Evolutionary conservation across 2,329 filamentous ascomycete species (phyloP).

Genomic region (Salinomyces thailandicus): DNA sequence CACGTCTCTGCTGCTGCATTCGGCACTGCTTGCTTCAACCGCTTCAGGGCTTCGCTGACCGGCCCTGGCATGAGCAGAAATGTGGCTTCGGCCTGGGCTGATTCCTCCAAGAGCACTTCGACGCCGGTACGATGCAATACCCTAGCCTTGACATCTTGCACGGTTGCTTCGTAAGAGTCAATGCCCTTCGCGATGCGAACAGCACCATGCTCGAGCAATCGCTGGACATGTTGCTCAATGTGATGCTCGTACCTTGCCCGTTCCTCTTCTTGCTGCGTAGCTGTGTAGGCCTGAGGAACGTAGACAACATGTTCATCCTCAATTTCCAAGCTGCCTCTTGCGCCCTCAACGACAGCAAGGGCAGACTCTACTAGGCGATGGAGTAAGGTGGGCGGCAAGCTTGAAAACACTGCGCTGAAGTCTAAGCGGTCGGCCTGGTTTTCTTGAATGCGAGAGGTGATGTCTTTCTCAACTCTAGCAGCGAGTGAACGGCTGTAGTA

Average conservation of each 20-base stretch:
- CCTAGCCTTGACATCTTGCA: no score
- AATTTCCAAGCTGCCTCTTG: neutral
- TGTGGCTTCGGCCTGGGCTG: no score
- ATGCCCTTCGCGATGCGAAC: neutral
- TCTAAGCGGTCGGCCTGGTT: slow-evolving; percentile 1
- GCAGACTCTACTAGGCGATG: slow-evolving; percentile 2
- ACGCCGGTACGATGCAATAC: no score
- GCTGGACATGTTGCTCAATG: neutral
- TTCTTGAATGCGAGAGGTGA: neutral
- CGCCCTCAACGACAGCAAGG: neutral
- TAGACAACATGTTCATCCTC: slow-evolving; percentile 1
- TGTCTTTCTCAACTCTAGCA: neutral
- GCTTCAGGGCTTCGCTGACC: no score
- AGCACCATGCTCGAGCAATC: neutral
- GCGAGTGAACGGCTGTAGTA: neutral
- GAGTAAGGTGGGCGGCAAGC: slow-evolving; percentile 1
- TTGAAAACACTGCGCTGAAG: slow-evolving; percentile 2
- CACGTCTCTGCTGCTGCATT: neutral
- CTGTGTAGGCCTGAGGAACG: slow-evolving; percentile 1
- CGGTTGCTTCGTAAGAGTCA: no score
- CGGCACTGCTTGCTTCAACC: neutral
- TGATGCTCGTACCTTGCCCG: neutral
- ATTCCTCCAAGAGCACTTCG: no score
- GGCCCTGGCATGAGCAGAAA: no score
- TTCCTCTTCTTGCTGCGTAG: neutral